Conservation (phyloP, 352 stramenopile species). For the Globisporangium mamillatum region DNA sequence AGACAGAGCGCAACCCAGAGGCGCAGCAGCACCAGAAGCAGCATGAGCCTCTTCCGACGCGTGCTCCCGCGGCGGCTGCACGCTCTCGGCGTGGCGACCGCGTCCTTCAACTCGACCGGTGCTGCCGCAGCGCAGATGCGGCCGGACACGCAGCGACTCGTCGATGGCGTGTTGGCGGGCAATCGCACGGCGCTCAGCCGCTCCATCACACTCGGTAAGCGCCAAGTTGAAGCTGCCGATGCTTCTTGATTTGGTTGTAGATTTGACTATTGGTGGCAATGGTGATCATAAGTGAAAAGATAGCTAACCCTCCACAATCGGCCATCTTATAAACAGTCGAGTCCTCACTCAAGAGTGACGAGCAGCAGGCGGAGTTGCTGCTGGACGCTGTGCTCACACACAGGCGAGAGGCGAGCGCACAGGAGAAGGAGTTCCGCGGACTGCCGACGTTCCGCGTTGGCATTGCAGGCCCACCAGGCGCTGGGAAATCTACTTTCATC, state of each 20-base stretch:
- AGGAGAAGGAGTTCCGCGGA: slow-evolving; percentile 17
- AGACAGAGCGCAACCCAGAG: background rate
- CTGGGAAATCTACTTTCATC: slow-evolving; percentile 98
- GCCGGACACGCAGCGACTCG: slow-evolving; percentile 46
- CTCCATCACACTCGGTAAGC: slow-evolving; percentile 68
- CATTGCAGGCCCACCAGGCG: slow-evolving; percentile 90
- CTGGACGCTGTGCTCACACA: slow-evolving; percentile 79
- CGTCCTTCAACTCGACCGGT: slow-evolving; percentile 1
- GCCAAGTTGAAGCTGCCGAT: slow-evolving; percentile 3
- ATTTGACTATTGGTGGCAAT: background rate
- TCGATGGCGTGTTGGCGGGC: slow-evolving; percentile 47
- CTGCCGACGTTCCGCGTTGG: slow-evolving; percentile 83
- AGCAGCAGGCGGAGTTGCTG: slow-evolving; percentile 82
- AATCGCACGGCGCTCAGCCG: slow-evolving; percentile 68
- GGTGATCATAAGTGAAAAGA: too few species aligned
- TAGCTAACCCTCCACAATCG: background rate
- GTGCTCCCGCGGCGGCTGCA: slow-evolving; percentile 4
- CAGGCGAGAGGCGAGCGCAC: slow-evolving; percentile 38
- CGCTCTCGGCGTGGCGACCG: background rate
- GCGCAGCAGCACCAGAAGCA: background rate
- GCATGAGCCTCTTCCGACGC: slow-evolving; percentile 21
- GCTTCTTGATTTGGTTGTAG: background rate
- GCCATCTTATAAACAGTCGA: slow-evolving; percentile 49
- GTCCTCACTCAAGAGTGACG: slow-evolving; percentile 66
- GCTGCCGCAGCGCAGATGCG: slow-evolving; percentile 20